phyloP scores from a whole-genome alignment of 768 basidiomycete genomes.

The Cantharellus cinnabarinus region DNA sequence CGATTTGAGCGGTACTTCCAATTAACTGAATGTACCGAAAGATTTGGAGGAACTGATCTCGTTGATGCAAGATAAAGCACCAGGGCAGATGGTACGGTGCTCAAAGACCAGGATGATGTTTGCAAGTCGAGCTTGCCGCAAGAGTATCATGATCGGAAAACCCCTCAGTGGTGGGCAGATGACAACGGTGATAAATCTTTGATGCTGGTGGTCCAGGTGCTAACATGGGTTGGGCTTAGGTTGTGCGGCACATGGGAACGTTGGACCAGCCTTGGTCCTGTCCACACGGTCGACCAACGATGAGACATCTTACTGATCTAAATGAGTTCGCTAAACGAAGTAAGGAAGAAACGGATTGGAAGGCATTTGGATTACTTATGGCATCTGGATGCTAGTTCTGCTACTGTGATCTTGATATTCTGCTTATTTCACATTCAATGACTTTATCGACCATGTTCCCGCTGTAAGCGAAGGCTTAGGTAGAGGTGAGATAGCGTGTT shows the following conservation, averaged over 20 bases:
- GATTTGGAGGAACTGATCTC: constrained; percentile 88
- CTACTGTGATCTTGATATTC: not conserved
- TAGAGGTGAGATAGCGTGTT: too few species aligned
- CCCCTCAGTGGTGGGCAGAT: constrained; percentile 61
- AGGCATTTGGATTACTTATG: not conserved
- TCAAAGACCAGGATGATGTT: constrained; percentile 92
- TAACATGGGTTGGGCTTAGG: constrained; percentile 20
- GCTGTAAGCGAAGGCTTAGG: too few species aligned
- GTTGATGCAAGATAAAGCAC: constrained; percentile 55
- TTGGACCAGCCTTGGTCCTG: constrained; percentile 81
- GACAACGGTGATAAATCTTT: constrained; percentile 22
- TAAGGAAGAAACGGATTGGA: not conserved
- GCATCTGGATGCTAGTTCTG: not conserved
- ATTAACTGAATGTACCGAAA: constrained; percentile 15
- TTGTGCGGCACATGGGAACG: constrained; percentile 62
- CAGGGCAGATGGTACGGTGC: constrained; percentile 73
- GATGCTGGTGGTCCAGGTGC: not conserved
- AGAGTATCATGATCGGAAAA: constrained; percentile 91
- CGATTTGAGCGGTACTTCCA: not conserved
- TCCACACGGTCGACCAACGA: constrained; percentile 65
- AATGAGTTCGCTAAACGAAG: not conserved
- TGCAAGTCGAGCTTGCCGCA: constrained; percentile 85
- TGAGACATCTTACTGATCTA: constrained; percentile 7
- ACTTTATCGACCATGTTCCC: too few species aligned
- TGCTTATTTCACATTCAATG: not conserved